Base-by-base conservation (phyloP, 2,329 filamentous ascomycete genomes). In the Colletotrichum cereale region DNA sequence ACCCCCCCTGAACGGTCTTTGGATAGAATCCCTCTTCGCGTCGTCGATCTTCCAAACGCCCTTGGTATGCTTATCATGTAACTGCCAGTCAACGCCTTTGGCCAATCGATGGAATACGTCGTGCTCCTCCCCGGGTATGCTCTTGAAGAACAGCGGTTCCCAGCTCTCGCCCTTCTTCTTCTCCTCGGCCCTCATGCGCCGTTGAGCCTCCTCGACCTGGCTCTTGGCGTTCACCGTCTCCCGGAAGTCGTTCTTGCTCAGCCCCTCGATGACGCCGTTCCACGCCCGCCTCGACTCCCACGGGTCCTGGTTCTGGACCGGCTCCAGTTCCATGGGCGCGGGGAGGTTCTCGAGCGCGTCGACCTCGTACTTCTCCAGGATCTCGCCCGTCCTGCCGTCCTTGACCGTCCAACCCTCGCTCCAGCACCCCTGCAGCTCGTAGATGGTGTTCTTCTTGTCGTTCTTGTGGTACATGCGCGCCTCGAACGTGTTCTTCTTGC, bases 211-310 rank as follows among this genome's bases (percentile, higher is more conserved):
- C 80, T 97, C 95, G 67, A 97, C 93, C 78, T 91, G 90, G 10
- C 88, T 89, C 84, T 97, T 97, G 78, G 95, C 92, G 0, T 82
- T 81, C 0, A 89, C 88, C 0, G 92, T 93, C 7, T 86, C 84
- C 67, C 94, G 90, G 87, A 96, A 92, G 77, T 97, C 91, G 31
- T 92, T 92, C 70, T 85, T 86, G n/a, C 85, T 82, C 68, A 97
- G 92, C 31, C 90, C 93, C 3, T 87, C 85, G 0, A 93, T 91
- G 3, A 97, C 94, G 73, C 91, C 91, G 40, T 85, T 85, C 95
- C 95, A 97, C 1, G 95, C 95, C 48, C 90, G 87, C 14, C 94
- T 88, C 11, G 92, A 93, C 83, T 97, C 95, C 77, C 94, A 91
- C 2, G 92, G 88, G 74, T 96, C 93, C 82, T 97, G 94, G 71